These are phyloP conservation scores for California macrophylla DNA, from an alignment of 441 rosid species.

Conservation along the genomic window DNA sequence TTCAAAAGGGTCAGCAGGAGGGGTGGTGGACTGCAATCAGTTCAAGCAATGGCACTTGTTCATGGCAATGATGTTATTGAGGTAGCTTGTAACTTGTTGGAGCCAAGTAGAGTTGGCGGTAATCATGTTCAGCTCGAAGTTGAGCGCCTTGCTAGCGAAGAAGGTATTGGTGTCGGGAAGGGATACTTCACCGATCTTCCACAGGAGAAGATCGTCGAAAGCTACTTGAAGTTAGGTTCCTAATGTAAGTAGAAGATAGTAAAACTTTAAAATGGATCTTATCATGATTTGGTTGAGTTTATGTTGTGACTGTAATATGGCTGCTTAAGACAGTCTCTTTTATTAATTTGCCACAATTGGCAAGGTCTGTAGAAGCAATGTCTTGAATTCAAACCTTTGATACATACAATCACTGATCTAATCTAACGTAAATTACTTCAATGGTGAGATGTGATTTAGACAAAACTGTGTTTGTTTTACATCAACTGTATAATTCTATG, in stretches of 20 bases:
- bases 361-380: too few relatives aligned
- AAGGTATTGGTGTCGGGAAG: constrained; percentile 49
- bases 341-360: background rate
- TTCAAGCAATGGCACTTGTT: constrained; percentile 84
- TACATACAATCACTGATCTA: too few relatives aligned
- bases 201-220: constrained; percentile 42
- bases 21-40: constrained; percentile 68
- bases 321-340: background rate
- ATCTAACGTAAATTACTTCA: background rate
- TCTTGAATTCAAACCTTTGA: background rate
- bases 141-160: constrained; percentile 48
- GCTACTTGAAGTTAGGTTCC: constrained; percentile 29
- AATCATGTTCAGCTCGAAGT: constrained; percentile 57
- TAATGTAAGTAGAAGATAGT: constrained; percentile 4
- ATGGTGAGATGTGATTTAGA: constrained; percentile 3
- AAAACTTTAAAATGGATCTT: background rate
- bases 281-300: background rate
- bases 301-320: background rate
- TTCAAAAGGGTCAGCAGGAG: constrained; percentile 56
- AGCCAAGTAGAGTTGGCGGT: constrained; percentile 60
- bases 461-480: constrained; percentile 18
- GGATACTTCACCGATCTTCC: constrained; percentile 75
- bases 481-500: constrained; percentile 22
- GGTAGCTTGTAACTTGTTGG: constrained; percentile 81
- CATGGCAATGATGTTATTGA: constrained; percentile 52